Evolutionary conservation across 108 stramenopile species (phyloP).

Genomic region (Aureococcus anophagefferens): DNA sequence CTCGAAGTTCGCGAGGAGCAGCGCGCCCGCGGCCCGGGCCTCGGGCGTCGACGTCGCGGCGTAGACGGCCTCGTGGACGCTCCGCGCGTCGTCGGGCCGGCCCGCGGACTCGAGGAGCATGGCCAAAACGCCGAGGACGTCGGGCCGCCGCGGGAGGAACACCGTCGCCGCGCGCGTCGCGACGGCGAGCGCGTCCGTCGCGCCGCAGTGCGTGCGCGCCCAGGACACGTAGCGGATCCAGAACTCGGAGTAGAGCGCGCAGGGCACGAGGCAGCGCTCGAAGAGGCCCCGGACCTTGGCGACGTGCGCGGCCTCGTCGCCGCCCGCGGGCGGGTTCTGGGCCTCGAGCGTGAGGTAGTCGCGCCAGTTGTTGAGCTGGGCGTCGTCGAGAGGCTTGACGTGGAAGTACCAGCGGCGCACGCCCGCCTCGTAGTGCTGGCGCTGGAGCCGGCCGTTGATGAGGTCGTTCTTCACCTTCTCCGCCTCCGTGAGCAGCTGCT

Average conservation of each 20-base stretch:
- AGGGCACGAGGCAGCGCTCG: constrained; percentile 28
- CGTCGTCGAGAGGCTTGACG: constrained; percentile 29
- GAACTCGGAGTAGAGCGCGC: constrained; percentile 21
- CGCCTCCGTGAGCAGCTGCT: neutral
- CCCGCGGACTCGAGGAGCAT: constrained; percentile 18
- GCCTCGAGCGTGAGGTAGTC: constrained; percentile 22
- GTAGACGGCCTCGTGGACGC: constrained; percentile 4
- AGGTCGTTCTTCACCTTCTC: neutral
- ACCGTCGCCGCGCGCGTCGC: neutral
- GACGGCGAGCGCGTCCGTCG: neutral
- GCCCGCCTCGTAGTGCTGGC: constrained; percentile 21
- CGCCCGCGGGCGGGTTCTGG: neutral
- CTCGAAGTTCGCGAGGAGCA: neutral
- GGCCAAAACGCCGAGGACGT: constrained; percentile 10
- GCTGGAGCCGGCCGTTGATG: neutral
- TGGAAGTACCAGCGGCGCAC: constrained; percentile 23
- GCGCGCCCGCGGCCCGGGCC: neutral
- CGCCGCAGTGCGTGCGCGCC: neutral
- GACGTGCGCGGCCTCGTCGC: neutral
- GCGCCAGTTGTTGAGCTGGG: constrained; percentile 23
- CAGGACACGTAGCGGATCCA: constrained; percentile 27
- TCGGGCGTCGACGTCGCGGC: neutral
- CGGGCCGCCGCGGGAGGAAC: constrained; percentile 13
- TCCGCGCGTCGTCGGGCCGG: constrained; percentile 14
- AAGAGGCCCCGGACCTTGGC: constrained; percentile 3